Evolutionary conservation across 495 filamentous ascomycete genomes (phyloP).

Genomic region (Trichoderma erinaceum): DNA sequence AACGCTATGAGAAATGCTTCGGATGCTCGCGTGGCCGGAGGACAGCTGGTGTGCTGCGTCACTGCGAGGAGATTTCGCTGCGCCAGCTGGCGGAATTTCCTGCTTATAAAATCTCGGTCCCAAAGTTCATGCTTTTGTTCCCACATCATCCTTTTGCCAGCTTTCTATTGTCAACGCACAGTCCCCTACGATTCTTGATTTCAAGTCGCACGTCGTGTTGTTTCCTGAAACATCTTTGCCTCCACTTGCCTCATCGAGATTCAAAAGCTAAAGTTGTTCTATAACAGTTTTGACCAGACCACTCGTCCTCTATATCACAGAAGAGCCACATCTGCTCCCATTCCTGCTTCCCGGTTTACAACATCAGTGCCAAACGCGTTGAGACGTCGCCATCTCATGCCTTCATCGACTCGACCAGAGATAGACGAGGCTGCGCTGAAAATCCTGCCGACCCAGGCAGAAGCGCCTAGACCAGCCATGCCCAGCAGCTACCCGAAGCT

Average conservation of each 20-base stretch:
- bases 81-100: background rate
- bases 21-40: background rate
- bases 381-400: background rate
- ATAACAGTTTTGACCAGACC: background rate
- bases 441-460: background rate
- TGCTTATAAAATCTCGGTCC: background rate
- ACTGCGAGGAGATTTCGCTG: background rate
- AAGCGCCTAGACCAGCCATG: background rate
- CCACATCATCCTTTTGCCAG: background rate
- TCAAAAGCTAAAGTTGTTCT: background rate
- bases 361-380: background rate
- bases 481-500: background rate
- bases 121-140: background rate
- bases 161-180: background rate
- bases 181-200: background rate
- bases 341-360: background rate
- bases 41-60: constrained; percentile 7
- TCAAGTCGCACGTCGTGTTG: background rate
- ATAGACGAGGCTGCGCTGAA: background rate
- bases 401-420: background rate
- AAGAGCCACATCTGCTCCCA: constrained; percentile 1
- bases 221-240: background rate
- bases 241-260: background rate
- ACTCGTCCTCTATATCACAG: background rate
- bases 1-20: constrained; percentile 20